These are phyloP conservation scores for Tolypocladium ophioglossoides DNA, from an alignment of 2,329 filamentous ascomycete species.

Conservation along the genomic window DNA sequence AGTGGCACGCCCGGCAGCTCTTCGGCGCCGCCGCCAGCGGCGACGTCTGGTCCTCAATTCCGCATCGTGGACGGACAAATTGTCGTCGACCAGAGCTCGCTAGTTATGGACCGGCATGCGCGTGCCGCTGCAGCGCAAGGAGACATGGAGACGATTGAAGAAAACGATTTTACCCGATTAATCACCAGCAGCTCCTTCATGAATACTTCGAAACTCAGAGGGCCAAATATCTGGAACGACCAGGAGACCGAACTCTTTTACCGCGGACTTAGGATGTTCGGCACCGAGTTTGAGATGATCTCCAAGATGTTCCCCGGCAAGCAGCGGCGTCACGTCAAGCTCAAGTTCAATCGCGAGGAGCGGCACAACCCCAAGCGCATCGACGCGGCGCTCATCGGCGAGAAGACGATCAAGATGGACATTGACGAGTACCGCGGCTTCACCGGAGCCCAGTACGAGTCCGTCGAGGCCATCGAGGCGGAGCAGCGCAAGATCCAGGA, in stretches of 20 bases:
- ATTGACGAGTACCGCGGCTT: conserved; percentile 49
- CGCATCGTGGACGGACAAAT: conserved; percentile 63
- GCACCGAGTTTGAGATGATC: conserved; percentile 77
- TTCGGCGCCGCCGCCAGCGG: conserved; percentile 10
- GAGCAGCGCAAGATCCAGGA: conserved; percentile 39
- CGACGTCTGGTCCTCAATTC: conserved; percentile 38
- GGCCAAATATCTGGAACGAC: conserved; percentile 59
- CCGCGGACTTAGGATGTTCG: conserved; percentile 62
- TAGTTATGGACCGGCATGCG: conserved; percentile 59
- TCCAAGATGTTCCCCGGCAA: conserved; percentile 63
- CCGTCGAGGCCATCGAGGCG: conserved; percentile 43
- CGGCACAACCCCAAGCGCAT: conserved; percentile 52
- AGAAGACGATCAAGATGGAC: conserved; percentile 46
- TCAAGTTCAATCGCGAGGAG: conserved; percentile 77
- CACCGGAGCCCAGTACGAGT: conserved; percentile 41
- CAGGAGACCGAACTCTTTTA: conserved; percentile 68
- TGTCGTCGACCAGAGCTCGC: conserved; percentile 56
- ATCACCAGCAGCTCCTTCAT: conserved; percentile 60
- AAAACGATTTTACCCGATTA: conserved; percentile 66
- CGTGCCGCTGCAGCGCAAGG: conserved; percentile 41
- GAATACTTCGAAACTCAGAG: conserved; percentile 48
- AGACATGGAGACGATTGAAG: conserved; percentile 55
- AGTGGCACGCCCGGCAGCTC: conserved; percentile 5
- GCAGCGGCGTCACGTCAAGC: conserved; percentile 64
- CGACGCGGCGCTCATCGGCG: conserved; percentile 50